Evolutionary conservation across 352 stramenopile genomes (phyloP), one percentile per base, ranked within the genome.

Genomic region (Phytophthora tentaculata): DNA sequence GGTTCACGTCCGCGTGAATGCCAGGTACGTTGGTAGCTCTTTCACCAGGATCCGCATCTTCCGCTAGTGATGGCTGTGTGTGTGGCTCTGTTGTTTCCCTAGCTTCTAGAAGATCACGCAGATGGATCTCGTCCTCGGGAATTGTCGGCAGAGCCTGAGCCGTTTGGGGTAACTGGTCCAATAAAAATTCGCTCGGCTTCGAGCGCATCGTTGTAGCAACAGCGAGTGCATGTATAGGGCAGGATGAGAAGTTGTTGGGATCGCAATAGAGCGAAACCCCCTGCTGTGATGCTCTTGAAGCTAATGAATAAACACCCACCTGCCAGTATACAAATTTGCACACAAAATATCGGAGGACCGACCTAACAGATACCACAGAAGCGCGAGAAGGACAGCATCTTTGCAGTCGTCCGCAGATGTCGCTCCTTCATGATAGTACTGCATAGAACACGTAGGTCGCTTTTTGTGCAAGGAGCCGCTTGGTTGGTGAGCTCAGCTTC

Each of bases 1-100:
- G 62, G 24, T 64, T 69, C 1, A 64, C 26, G n/a, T 64, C 56
- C 1, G 37, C 48, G 8, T 64, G 62, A 9, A 64, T 64, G 10
- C 47, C 62, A 55, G 53, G 35, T 16, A 56, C 39, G 32, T 39
- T 39, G 9, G 41, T 29, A n/a, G 23, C 3, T 45, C 24, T 61
- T 41, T 60, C 39, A 45, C 39, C 5, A 16, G 39, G 2, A 20
- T 7, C 39, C 2, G 28, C 28, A 32, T 32, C 39, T n/a, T 6
- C 14, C 39, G 39, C 39, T 12, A 45, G 14, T 45, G 14, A 6
- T 10, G 12, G 16, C 14, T 20, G 39, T 6, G 39, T 45, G 17
- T n/a, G 13, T n/a, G 17, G 13, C 39, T 19, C 5, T 20, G 39
- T 20, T 45, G 5, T 45, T 20, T 1, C 39, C 13, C 17, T 14